Conservation (phyloP, 2,329 filamentous ascomycete species). For the Pestalotiopsis sp. region DNA sequence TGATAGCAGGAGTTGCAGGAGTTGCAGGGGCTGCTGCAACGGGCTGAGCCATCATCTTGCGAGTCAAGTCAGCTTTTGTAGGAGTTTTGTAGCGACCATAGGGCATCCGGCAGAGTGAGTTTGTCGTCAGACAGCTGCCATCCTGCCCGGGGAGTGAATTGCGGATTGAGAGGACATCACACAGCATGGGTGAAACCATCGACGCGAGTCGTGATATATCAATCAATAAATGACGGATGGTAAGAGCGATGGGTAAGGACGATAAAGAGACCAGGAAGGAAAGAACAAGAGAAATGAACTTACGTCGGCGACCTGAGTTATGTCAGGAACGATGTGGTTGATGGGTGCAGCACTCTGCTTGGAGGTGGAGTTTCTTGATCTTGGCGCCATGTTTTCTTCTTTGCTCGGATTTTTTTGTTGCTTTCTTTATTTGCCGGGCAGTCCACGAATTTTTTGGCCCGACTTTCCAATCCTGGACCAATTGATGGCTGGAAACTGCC, state of each 20-base stretch:
- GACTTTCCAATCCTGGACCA: neutral
- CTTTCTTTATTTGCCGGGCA: neutral
- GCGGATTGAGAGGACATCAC: neutral
- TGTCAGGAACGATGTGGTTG: neutral
- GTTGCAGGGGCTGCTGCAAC: neutral
- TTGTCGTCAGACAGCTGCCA: neutral
- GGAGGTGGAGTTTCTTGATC: constrained; percentile 9
- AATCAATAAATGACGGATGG: neutral
- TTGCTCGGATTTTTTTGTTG: neutral
- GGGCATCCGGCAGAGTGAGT: neutral
- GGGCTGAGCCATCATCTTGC: neutral
- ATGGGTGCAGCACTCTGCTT: neutral
- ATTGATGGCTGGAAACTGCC: too few relatives aligned
- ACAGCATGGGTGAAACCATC: neutral
- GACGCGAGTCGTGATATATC: neutral
- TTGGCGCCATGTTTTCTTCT: neutral
- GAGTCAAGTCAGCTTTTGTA: neutral
- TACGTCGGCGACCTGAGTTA: constrained; percentile 6
- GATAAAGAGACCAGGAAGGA: neutral
- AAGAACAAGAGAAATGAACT: neutral
- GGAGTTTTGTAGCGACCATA: neutral
- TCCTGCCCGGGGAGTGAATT: neutral
- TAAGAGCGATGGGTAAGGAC: neutral
- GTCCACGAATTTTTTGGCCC: neutral
- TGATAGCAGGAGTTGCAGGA: neutral